Percentiles rank a stretch among this genome's conserved stretches.
Evolutionary conservation across 345 rosid species (phyloP).

Genomic region (Xanthoceras sorbifolium): DNA sequence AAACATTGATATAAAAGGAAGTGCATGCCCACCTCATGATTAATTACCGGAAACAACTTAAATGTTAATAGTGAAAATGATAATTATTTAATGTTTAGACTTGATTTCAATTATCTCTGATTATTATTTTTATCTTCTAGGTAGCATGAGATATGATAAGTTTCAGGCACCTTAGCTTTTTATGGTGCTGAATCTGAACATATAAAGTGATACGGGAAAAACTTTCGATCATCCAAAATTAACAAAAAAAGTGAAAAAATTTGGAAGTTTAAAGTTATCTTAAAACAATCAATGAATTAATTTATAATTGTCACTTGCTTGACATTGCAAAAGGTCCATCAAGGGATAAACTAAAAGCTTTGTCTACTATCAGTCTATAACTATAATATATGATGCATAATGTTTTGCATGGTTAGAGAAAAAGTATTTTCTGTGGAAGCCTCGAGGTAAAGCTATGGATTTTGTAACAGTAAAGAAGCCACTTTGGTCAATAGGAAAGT

Average conservation of each 20-base stretch:
- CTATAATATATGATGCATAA: background rate
- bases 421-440: background rate
- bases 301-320: background rate
- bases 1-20: background rate
- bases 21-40: background rate
- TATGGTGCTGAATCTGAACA: too few relatives aligned
- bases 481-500: background rate
- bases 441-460: background rate
- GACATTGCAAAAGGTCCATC: background rate
- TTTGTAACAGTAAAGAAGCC: background rate
- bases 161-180: background rate
- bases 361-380: background rate
- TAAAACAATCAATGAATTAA: too few relatives aligned
- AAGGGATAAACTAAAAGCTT: background rate
- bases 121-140: background rate
- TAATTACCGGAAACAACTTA: background rate
- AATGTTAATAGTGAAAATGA: background rate
- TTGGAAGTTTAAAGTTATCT: too few relatives aligned
- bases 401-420: background rate
- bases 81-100: background rate
- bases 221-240: background rate
- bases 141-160: background rate
- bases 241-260: background rate
- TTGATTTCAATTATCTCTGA: background rate
- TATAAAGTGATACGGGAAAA: background rate